Evolutionary conservation across 2,329 filamentous ascomycete genomes (phyloP).

Genomic region (Neofusicoccum ribis): DNA sequence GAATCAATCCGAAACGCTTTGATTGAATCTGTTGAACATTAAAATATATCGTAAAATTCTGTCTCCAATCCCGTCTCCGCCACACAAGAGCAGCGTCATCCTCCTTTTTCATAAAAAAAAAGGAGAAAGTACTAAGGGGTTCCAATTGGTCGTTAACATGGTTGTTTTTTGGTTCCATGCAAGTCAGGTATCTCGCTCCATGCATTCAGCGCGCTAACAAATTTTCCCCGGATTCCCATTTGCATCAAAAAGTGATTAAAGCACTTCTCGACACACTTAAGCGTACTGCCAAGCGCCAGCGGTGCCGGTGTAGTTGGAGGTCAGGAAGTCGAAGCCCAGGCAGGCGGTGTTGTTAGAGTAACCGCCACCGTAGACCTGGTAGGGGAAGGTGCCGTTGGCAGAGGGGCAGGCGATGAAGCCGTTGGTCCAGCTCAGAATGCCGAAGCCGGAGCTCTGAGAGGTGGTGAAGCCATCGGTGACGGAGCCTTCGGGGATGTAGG

Average conservation of each 20-base stretch:
- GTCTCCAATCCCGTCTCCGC: not conserved
- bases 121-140: not conserved
- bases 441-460: conserved; percentile 29
- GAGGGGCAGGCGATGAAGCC: conserved; percentile 38
- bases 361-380: conserved; percentile 35
- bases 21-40: conserved; percentile 2
- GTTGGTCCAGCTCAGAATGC: conserved; percentile 30
- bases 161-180: not conserved
- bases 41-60: not conserved
- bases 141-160: not conserved
- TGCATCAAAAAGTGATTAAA: not conserved
- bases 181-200: not conserved
- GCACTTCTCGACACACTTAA: not conserved
- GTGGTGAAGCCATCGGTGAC: conserved; percentile 52
- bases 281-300: conserved; percentile 39
- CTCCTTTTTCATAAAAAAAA: not conserved
- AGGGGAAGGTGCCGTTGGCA: conserved; percentile 30
- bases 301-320: conserved; percentile 25
- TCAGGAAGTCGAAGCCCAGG: conserved; percentile 37
- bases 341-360: conserved; percentile 28
- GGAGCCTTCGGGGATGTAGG: conserved; percentile 53
- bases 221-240: not conserved
- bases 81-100: not conserved
- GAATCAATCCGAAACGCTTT: conserved; percentile 20
- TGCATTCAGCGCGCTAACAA: not conserved